Conservation (phyloP, 2,329 filamentous ascomycete genomes). For the Apiospora pterosperma region DNA sequence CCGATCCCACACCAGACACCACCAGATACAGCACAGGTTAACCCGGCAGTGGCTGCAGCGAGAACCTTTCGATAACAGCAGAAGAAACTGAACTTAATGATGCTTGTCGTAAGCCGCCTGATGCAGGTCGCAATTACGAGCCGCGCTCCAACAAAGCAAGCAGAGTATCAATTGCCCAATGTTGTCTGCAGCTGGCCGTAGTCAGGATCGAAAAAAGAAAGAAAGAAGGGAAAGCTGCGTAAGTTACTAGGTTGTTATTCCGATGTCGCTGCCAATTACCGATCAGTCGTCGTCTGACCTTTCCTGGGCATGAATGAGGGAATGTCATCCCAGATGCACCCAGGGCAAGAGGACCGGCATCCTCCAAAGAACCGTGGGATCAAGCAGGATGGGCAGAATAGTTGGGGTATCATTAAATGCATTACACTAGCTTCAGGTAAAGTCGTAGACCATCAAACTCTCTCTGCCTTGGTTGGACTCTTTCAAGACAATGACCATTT, state of each 20-base stretch:
- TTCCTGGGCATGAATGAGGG: neutral
- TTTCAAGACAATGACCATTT: constrained; percentile 83
- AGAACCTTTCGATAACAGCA: too few relatives aligned
- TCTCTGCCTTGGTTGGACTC: constrained; percentile 66
- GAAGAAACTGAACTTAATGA: too few relatives aligned
- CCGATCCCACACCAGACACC: neutral
- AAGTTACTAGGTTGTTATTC: too few relatives aligned
- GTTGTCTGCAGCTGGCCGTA: neutral
- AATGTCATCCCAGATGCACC: neutral
- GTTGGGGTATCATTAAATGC: neutral
- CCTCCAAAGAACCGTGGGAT: neutral
- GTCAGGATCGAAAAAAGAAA: neutral
- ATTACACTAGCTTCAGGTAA: constrained; percentile 50
- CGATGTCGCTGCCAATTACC: neutral
- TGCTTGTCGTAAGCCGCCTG: neutral
- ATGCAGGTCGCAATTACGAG: neutral
- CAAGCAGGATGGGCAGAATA: neutral
- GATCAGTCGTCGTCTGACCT: neutral
- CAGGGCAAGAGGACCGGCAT: neutral
- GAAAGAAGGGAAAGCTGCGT: too few relatives aligned
- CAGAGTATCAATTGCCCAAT: neutral
- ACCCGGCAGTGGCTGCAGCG: too few relatives aligned
- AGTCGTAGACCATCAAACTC: constrained; percentile 81
- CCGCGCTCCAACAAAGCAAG: neutral
- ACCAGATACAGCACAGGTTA: too few relatives aligned